A percentile compares a stretch with the other conserved stretches of the same genome.
Evolutionary conservation across 495 filamentous ascomycete species (phyloP).

Genomic region (Jackrogersella multiformis): DNA sequence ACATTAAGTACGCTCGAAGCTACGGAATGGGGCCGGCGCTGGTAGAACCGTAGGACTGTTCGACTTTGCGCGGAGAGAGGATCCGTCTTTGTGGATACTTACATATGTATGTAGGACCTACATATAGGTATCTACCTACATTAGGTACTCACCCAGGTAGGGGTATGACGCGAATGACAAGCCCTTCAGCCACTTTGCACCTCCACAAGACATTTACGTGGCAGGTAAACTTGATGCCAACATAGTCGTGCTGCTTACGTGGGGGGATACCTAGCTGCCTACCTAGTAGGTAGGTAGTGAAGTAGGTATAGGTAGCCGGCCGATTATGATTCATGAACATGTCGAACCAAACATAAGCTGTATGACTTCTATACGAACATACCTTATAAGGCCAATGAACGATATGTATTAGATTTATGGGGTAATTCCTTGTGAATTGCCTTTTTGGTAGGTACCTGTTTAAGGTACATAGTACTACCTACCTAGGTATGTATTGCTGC

Average conservation of each 20-base stretch:
- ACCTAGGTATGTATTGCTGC: constrained; percentile 1
- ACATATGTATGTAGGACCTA: too few species aligned
- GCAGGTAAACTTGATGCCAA: constrained; percentile 19
- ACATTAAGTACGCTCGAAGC: constrained; percentile 13
- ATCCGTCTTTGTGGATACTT: constrained; percentile 12
- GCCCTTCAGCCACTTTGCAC: constrained; percentile 9
- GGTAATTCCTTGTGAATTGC: constrained; percentile 9
- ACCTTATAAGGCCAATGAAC: constrained; percentile 7
- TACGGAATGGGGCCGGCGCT: constrained; percentile 31
- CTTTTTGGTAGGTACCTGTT: background rate
- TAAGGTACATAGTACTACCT: too few species aligned
- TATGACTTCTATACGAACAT: background rate
- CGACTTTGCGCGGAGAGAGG: constrained; percentile 19
- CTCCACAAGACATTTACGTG: constrained; percentile 25
- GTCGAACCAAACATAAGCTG: constrained; percentile 3
- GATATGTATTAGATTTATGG: background rate
- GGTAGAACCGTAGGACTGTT: constrained; percentile 2
- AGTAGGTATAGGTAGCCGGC: constrained; percentile 2
- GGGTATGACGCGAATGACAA: constrained; percentile 8
- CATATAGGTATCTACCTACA: too few species aligned
- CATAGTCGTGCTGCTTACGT: constrained; percentile 21
- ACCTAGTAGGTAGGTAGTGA: too few species aligned
- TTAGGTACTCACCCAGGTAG: too few species aligned
- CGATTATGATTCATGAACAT: constrained; percentile 10
- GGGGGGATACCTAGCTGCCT: too few species aligned